These are phyloP conservation scores for Solanum hybrid DNA, from an alignment of 305 asterid species.

Conservation along the genomic window DNA sequence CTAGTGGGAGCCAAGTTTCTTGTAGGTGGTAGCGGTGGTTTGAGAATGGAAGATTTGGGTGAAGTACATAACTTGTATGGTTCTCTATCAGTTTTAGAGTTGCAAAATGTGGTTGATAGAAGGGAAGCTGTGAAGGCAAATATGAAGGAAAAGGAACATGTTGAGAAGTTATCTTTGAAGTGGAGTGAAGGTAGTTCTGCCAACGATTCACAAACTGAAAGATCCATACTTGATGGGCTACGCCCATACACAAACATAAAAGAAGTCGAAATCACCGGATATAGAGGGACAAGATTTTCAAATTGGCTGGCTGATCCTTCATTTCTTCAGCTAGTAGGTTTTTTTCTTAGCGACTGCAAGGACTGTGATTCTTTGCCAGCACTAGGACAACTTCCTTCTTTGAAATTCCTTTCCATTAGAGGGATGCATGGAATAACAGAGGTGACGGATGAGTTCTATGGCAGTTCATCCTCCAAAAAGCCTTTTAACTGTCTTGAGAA, in stretches of 20 bases:
- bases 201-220: not conserved
- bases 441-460: constrained; percentile 1
- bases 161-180: not conserved
- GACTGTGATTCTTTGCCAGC: constrained; percentile 6
- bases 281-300: not conserved
- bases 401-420: not conserved
- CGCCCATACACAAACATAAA: fast-evolving
- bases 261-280: not conserved
- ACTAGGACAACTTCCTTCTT: constrained; percentile 11
- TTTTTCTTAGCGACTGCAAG: not conserved
- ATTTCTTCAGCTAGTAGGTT: not conserved
- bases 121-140: not conserved
- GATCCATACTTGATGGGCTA: not conserved
- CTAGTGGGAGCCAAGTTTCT: not conserved
- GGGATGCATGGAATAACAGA: constrained; percentile 1
- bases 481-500: not conserved
- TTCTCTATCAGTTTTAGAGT: not conserved
- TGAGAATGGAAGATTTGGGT: not conserved
- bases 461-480: not conserved
- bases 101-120: not conserved
- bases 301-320: not conserved
- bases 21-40: not conserved
- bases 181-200: not conserved
- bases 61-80: not conserved
- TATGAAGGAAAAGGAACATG: fast-evolving